Percentiles rank a stretch among this genome's conserved stretches.
These are phyloP conservation scores for Bruguiera hainesii DNA, from an alignment of 441 rosid genomes.

Conservation along the genomic window DNA sequence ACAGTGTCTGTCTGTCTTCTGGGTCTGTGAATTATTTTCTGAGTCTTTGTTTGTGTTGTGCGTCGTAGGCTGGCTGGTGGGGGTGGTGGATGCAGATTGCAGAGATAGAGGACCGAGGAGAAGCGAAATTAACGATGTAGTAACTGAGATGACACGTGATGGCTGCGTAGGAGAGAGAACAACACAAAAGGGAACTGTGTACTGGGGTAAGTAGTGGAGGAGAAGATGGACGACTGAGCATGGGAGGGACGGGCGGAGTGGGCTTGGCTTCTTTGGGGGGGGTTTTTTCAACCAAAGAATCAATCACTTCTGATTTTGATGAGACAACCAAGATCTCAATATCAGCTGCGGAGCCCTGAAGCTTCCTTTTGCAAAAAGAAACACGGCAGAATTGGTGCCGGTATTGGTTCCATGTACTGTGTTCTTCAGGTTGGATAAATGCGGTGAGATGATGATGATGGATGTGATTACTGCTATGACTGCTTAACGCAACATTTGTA, in stretches of 20 bases:
- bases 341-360: too few relatives aligned
- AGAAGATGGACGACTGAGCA: not conserved
- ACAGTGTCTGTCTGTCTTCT: constrained; percentile 1
- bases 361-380: too few relatives aligned
- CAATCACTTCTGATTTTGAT: too few relatives aligned
- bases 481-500: too few relatives aligned
- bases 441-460: too few relatives aligned
- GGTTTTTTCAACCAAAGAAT: too few relatives aligned
- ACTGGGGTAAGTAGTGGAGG: not conserved
- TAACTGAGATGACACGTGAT: constrained; percentile 48
- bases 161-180: constrained; percentile 39
- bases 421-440: too few relatives aligned
- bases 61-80: constrained; percentile 16
- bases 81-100: constrained; percentile 14
- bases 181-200: not conserved
- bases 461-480: too few relatives aligned
- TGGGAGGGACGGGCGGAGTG: not conserved
- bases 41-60: constrained; percentile 1
- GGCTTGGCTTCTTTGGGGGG: too few relatives aligned
- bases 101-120: constrained; percentile 14
- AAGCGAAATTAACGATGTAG: constrained; percentile 43
- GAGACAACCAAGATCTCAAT: too few relatives aligned
- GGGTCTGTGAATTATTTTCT: constrained; percentile 7
- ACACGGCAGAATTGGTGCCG: too few relatives aligned
- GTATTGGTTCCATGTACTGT: too few relatives aligned